Evolutionary conservation across 2,329 filamentous ascomycete species (phyloP).

Genomic region (Aspergillus udagawae): DNA sequence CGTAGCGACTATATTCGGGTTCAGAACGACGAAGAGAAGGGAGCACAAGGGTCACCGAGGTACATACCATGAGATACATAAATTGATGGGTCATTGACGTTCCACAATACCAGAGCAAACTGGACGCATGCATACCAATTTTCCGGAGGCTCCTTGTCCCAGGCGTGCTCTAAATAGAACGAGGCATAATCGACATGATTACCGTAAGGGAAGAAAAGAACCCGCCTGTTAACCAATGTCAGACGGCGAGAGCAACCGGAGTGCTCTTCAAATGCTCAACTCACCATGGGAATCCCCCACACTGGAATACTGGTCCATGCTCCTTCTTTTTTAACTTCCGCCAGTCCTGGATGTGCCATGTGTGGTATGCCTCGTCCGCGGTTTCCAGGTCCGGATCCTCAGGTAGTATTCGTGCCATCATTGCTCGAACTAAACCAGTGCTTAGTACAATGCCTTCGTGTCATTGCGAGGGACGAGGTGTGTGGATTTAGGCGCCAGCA

Average conservation of each 20-base stretch:
- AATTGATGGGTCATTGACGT: conserved; percentile 84
- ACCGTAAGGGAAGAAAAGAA: conserved; percentile 91
- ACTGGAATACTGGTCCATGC: conserved; percentile 83
- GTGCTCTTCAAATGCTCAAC: conserved; percentile 25
- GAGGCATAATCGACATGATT: conserved; percentile 93
- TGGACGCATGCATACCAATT: conserved; percentile 97
- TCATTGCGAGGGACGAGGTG: not conserved
- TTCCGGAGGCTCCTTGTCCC: conserved; percentile 71
- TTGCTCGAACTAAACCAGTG: conserved; percentile 64
- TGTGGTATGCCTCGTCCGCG: conserved; percentile 69
- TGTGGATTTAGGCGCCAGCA: not conserved
- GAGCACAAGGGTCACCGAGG: not conserved
- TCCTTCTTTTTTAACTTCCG: conserved; percentile 70
- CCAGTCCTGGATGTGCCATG: conserved; percentile 89
- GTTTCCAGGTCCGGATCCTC: conserved; percentile 76
- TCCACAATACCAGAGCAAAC: conserved; percentile 91
- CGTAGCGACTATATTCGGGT: conserved; percentile 59
- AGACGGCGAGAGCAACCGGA: conserved; percentile 10
- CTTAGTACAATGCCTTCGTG: conserved; percentile 11
- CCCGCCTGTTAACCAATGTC: conserved; percentile 60
- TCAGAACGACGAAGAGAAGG: conserved; percentile 1
- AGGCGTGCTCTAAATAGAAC: conserved; percentile 94
- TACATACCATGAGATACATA: conserved; percentile 65
- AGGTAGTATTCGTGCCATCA: conserved; percentile 74
- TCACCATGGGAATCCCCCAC: conserved; percentile 82